Base-by-base conservation (phyloP, 306 rosid genomes). In the Gillenia trifoliata region DNA sequence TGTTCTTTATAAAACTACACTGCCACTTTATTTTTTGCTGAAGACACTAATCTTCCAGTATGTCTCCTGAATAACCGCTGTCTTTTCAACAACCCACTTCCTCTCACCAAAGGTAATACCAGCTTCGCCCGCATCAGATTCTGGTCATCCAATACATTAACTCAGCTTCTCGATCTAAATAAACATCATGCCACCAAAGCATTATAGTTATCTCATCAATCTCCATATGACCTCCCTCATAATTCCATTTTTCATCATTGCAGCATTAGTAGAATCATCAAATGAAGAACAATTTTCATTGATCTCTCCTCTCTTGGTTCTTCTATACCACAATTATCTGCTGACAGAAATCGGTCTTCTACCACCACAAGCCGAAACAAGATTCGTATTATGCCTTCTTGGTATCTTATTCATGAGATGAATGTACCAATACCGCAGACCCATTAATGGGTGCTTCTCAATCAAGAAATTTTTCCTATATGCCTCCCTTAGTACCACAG, bases 401-500 rank as follows among this genome's bases (percentile, higher is more conserved):
- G 75, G 81, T 38, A 41, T 52, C 77, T 85, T 88, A 56, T 72
- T 82, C 98, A 92, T 84, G 59, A 90, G 96, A 65, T 81, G 82
- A 80, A 87, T 79, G 65, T 90, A 90, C 77, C 90, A 75, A 82
- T 87, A 83, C 80, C 98, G 84, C 75, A 75, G 83, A 60, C 90
- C 89, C 91, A 87, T 85, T 69, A 90, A 68, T 17, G 93, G 92
- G 78, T 93, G 95, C 60, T 89, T 90, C 71, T 80, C 85, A 47
- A 89, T 69, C 83, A 90, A 81, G 74, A 89, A 61, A 43, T 90
- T 91, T 78, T 87, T 90, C 81, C 84, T 85, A 71, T 86, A 89
- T 76, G 97, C 93, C 79, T 90, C 97, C 76, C 95, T 85, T 76
- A 86, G 91, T 54, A 93, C 87, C 23, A 89, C 86, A 16, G 98